Evolutionary conservation across 257 asterid genomes (phyloP).

Genomic region (Misopates orontium): DNA sequence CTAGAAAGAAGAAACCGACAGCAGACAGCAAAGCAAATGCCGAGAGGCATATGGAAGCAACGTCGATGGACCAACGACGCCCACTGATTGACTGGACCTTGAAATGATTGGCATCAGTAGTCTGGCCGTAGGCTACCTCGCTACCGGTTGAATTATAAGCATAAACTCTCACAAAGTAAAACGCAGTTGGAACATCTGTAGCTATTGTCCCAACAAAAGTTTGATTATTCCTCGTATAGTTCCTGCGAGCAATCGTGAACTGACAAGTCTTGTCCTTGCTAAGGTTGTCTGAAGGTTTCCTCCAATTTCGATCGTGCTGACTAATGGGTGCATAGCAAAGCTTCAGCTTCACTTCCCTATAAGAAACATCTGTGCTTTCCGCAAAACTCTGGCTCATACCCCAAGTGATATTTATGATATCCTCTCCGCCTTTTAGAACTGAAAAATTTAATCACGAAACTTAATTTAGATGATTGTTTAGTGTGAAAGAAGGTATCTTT

Average conservation of each 20-base stretch:
- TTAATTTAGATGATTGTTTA: too few relatives aligned
- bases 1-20: conserved; percentile 3
- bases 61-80: background rate
- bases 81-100: conserved; percentile 21
- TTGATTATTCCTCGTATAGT: background rate
- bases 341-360: background rate
- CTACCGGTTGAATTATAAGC: conserved; percentile 11
- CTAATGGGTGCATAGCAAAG: conserved; percentile 9
- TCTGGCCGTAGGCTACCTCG: conserved; percentile 19
- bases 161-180: conserved; percentile 22
- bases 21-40: background rate
- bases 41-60: conserved; percentile 14
- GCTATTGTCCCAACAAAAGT: background rate
- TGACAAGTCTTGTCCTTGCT: conserved; percentile 20
- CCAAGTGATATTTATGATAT: background rate
- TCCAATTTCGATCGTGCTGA: conserved; percentile 1
- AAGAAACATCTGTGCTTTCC: background rate
- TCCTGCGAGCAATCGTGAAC: conserved; percentile 12
- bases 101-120: conserved; percentile 15
- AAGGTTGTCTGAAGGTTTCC: background rate
- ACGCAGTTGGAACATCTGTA: conserved; percentile 10
- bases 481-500: background rate
- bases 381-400: conserved; percentile 6
- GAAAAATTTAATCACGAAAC: background rate
- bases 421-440: conserved; percentile 12